Evolutionary conservation across 306 rosid species (phyloP), one percentile per base, ranked within the genome.

Genomic region (Vigna unguiculata): DNA sequence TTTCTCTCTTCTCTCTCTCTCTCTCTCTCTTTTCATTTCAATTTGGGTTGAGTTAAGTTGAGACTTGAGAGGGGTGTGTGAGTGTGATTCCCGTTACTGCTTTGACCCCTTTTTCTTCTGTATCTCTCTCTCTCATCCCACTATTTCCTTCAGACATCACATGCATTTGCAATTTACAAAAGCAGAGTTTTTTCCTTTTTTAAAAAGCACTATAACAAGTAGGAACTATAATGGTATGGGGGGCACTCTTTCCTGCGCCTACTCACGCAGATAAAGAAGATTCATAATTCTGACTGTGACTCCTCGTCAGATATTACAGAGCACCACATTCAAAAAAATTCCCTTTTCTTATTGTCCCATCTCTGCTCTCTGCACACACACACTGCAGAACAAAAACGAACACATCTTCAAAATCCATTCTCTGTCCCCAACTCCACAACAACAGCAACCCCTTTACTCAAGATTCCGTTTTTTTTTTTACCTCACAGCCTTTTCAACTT

Each of bases 281-380:
- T 46, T 71, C 81, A 80, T 43, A 65, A 40, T 46, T 61, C 53
- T 81, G 82, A 77, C 55, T 24, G 75, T 54, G 78, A 77, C 79
- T 55, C 82, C 59, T 77, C 78, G 72, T 69, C 86, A 73, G 72
- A 45, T 77, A 73, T 68, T 25, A 72, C 92, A 71, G 28, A 53
- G 59, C 92, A 71, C 90, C 71, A 16, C 76, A 5, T 85, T 85
- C 88, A 80, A 88, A 82, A 80, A 82, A 70, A 87, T 70, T 77
- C 88, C 67, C 84, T 71, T 69, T 71, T 71, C 81, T 58, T 63
- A 10, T 75, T 22, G 72, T 78, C 76, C 53, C 70, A 41, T 11
- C 58, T 0, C 69, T 64, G 0, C 69, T 64, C 69, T 64, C 75
- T 82, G 61, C 46, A 43, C 70, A 17, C 74, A 41, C 54, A 6